Evolutionary conservation across 2,329 filamentous ascomycete species (phyloP).

Genomic region (Onygena corvina): DNA sequence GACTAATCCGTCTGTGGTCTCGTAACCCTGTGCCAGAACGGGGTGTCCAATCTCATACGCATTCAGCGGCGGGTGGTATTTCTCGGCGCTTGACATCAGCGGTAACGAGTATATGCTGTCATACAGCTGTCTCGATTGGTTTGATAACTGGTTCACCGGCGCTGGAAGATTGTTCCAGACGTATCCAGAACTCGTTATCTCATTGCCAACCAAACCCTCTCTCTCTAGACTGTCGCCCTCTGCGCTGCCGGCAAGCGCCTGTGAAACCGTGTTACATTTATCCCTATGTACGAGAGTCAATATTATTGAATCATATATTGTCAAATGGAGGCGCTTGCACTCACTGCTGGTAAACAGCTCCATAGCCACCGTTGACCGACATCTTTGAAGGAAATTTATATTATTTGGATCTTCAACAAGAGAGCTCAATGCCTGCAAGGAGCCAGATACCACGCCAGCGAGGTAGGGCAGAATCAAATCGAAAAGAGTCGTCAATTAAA

Average conservation of each 20-base stretch:
- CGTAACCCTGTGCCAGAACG: slow-evolving; percentile 9
- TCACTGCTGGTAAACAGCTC: not conserved
- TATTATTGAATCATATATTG: not conserved
- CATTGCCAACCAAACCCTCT: not conserved
- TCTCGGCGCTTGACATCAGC: slow-evolving; percentile 3
- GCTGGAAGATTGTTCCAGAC: not conserved
- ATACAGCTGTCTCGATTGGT: slow-evolving; percentile 5
- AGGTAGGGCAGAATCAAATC: not conserved
- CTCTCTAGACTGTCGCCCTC: not conserved
- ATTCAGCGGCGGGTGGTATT: slow-evolving; percentile 9
- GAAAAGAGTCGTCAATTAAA: not conserved
- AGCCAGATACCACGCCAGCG: not conserved
- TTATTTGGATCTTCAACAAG: not conserved
- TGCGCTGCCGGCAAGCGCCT: not conserved
- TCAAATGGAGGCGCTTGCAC: not conserved
- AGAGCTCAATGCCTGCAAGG: not conserved
- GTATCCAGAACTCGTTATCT: not conserved
- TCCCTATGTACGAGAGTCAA: not conserved
- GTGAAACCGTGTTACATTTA: not conserved
- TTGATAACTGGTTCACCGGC: not conserved
- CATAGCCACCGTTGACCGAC: not conserved
- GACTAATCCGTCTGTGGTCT: slow-evolving; percentile 6
- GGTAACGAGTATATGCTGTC: slow-evolving; percentile 12
- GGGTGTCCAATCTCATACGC: slow-evolving; percentile 9
- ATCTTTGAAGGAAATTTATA: not conserved